These are phyloP conservation scores for Borovskyia barvae DNA, from an alignment of 208 protist species.

Conservation along the genomic window DNA sequence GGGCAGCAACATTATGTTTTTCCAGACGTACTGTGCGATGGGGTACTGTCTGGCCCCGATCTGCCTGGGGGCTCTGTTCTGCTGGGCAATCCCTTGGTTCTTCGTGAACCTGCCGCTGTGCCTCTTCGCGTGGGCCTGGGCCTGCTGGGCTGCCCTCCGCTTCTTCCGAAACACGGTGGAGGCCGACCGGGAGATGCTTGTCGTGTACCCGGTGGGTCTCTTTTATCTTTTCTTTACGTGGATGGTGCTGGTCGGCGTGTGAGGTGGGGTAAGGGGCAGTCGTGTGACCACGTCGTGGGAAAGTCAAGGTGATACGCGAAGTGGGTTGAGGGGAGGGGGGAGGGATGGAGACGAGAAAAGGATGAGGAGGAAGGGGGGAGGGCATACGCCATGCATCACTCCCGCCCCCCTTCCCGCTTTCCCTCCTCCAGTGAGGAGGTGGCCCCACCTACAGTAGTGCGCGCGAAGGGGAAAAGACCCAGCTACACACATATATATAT, in stretches of 20 bases:
- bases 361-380: neutral
- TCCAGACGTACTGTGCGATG: constrained; percentile 94
- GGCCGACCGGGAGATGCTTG: constrained; percentile 56
- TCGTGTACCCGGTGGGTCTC: constrained; percentile 89
- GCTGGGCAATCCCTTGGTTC: constrained; percentile 30
- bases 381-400: no score
- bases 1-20: constrained; percentile 90
- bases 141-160: constrained; percentile 85
- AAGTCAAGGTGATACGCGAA: no score
- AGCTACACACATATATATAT: no score
- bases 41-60: constrained; percentile 93
- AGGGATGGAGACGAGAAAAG: neutral
- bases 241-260: constrained; percentile 77
- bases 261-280: neutral
- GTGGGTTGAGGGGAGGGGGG: neutral
- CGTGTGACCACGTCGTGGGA: no score
- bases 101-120: constrained; percentile 63
- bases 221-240: constrained; percentile 92
- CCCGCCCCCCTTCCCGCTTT: no score
- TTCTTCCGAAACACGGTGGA: constrained; percentile 78
- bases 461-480: no score
- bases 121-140: constrained; percentile 65
- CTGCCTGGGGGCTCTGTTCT: constrained; percentile 50
- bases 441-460: no score
- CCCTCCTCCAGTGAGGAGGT: no score